phyloP scores from a whole-genome alignment of 805 yeast species.

The Maudiozyma barnettii region DNA sequence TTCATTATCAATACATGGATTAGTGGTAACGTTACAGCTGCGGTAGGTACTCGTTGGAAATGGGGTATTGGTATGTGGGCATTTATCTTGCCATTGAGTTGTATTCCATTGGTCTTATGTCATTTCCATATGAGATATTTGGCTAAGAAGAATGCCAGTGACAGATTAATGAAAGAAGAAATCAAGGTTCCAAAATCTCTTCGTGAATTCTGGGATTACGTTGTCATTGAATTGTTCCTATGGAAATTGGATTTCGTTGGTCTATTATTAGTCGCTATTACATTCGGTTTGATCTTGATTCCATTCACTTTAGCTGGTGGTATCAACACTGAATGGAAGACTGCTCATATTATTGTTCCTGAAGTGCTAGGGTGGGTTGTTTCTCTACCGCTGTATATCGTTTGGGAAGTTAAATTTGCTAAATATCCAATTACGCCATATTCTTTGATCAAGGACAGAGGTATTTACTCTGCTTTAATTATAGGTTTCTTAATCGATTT shows the following conservation, averaged over 20 bases:
- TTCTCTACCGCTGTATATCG: slow-evolving; percentile 41
- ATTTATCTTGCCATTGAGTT: slow-evolving; percentile 42
- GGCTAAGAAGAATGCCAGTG: slow-evolving; percentile 26
- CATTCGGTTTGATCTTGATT: slow-evolving; percentile 50
- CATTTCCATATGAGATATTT: slow-evolving; percentile 38
- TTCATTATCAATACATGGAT: slow-evolving; percentile 67
- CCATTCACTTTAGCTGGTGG: slow-evolving; percentile 70
- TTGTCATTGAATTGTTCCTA: slow-evolving; percentile 38
- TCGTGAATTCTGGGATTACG: slow-evolving; percentile 52
- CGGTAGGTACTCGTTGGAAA: slow-evolving; percentile 34
- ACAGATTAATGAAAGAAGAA: slow-evolving; percentile 29
- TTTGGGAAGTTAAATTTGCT: slow-evolving; percentile 51
- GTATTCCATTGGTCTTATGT: slow-evolving; percentile 40
- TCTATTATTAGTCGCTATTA: slow-evolving; percentile 41
- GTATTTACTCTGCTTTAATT: slow-evolving; percentile 53
- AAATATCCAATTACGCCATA: slow-evolving; percentile 49
- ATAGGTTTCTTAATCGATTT: slow-evolving; percentile 49
- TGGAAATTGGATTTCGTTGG: slow-evolving; percentile 60
- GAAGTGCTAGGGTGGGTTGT: slow-evolving; percentile 45
- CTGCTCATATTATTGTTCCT: slow-evolving; percentile 53
- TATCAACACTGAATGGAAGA: slow-evolving; percentile 39
- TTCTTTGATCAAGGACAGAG: slow-evolving; percentile 47
- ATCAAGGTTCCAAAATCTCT: slow-evolving; percentile 38
- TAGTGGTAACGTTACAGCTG: slow-evolving; percentile 41
- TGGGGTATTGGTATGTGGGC: slow-evolving; percentile 59